These are phyloP conservation scores for Biscogniauxia mediterranea DNA, from an alignment of 2,329 filamentous ascomycete genomes.

Conservation along the genomic window DNA sequence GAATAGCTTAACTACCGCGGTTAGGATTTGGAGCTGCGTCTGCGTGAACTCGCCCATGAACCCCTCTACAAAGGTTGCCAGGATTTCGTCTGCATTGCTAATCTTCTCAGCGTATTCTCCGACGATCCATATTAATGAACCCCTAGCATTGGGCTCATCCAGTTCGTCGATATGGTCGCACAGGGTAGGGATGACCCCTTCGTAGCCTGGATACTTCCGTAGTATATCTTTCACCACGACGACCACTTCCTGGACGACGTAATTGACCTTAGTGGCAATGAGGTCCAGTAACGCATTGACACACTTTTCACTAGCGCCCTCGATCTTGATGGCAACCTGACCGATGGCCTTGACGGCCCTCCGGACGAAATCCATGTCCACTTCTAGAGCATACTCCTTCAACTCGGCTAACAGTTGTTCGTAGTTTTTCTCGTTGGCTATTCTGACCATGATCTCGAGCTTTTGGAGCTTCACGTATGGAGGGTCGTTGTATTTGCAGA, in stretches of 20 bases:
- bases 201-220: slow-evolving; percentile 94
- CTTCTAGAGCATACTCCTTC: slow-evolving; percentile 96
- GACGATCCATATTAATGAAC: slow-evolving; percentile 96
- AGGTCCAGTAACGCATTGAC: slow-evolving; percentile 91
- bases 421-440: slow-evolving; percentile 95
- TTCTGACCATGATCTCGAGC: slow-evolving; percentile 95
- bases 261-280: slow-evolving; percentile 97
- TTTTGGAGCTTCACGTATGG: slow-evolving; percentile 98
- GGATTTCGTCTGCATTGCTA: slow-evolving; percentile 93
- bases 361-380: slow-evolving; percentile 98
- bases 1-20: slow-evolving; percentile 95
- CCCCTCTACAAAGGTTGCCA: slow-evolving; percentile 85
- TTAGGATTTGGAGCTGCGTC: slow-evolving; percentile 97
- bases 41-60: slow-evolving; percentile 98
- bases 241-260: slow-evolving; percentile 96
- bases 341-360: slow-evolving; percentile 94
- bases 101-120: slow-evolving; percentile 99
- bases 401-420: slow-evolving; percentile 91
- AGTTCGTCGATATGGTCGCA: slow-evolving; percentile 97
- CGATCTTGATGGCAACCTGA: slow-evolving; percentile 98
- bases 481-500: slow-evolving; percentile 99
- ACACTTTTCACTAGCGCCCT: slow-evolving; percentile 89
- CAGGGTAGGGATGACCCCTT: slow-evolving; percentile 93
- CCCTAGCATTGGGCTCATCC: slow-evolving; percentile 88
- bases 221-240: slow-evolving; percentile 99